Evolutionary conservation across 1,284 basidiomycete species (phyloP).

Genomic region (Xerocomus nothofagi): DNA sequence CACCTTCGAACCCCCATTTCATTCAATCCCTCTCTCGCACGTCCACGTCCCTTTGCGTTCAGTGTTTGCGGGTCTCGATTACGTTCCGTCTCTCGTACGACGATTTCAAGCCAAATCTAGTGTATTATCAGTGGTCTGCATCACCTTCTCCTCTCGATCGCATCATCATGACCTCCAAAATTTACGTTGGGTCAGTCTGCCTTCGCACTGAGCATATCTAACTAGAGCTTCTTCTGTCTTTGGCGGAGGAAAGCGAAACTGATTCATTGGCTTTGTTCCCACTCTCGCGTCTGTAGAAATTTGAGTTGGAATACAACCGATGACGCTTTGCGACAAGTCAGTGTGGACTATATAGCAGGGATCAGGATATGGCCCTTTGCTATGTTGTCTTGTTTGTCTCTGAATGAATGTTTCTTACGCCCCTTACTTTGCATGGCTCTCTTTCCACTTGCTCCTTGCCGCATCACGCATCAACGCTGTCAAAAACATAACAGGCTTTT

Average conservation of each 20-base stretch:
- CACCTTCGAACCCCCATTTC: slow-evolving; percentile 31
- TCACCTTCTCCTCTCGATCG: slow-evolving; percentile 20
- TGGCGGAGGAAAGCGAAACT: slow-evolving; percentile 49
- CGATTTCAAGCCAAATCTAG: slow-evolving; percentile 38
- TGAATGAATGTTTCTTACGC: slow-evolving; percentile 31
- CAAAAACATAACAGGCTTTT: slow-evolving; percentile 71
- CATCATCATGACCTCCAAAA: slow-evolving; percentile 71
- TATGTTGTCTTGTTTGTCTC: slow-evolving; percentile 35
- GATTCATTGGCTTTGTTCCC: slow-evolving; percentile 40
- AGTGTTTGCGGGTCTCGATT: slow-evolving; percentile 52
- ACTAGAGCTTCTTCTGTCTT: slow-evolving; percentile 45
- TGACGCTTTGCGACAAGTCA: slow-evolving; percentile 82
- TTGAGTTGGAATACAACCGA: slow-evolving; percentile 94
- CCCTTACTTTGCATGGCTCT: slow-evolving; percentile 30
- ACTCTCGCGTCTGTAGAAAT: slow-evolving; percentile 63
- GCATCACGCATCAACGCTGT: slow-evolving; percentile 22
- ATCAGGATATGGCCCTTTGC: slow-evolving; percentile 39
- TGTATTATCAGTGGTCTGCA: slow-evolving; percentile 37
- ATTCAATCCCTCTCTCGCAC: slow-evolving; percentile 39
- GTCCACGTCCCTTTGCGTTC: slow-evolving; percentile 44
- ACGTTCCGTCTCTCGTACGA: slow-evolving; percentile 43
- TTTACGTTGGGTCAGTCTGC: slow-evolving; percentile 83
- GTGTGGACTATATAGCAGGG: slow-evolving; percentile 48
- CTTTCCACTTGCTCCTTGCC: slow-evolving; percentile 36
- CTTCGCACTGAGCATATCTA: slow-evolving; percentile 42